Evolutionary conservation across 179 eudicot species (phyloP), one percentile per base, ranked within the genome.

Genomic region (Gypsophila paniculata): DNA sequence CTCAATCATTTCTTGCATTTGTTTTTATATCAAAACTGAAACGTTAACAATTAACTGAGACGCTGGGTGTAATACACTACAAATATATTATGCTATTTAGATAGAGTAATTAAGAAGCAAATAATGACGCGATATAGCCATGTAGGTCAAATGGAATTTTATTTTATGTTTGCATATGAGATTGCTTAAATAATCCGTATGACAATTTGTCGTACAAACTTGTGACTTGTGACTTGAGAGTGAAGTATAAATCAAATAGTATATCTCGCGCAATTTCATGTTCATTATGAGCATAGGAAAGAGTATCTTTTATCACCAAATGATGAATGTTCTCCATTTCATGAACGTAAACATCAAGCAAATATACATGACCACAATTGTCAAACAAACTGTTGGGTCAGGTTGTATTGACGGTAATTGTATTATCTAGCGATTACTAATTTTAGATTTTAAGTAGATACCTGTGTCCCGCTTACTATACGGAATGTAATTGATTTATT

Each of bases 291-390:
- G 18, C 55, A 21, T 61, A 39, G 32, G n/a, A 68, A 44, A 63
- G 51, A 61, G 68, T 29, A 12, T 66, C 44, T 32, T 68, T 60
- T 67, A 59, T 29, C 76, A 61, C 59, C 58, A 19, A 79, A 75
- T 79, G 71, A 76, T 79, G 82, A 79, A 75, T 79, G 79, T 79
- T 76, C 66, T 72, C 48, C 71, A 15, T 14, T 8, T 42, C 49
- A 42, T 65, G 23, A 65, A 65, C 68, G 49, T 65, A 44, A 65
- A 65, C 52, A 65, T 42, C 32, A 65, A 65, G 68, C 68, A 65
- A 65, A 65, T 29, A 29, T 29, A 29, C 1, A 29, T 65, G 17
- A 65, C 52, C 7, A 8, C 38, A 64, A 36, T n/a, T 65, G 68
- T 65, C 68, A 65, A 9, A 1, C 23, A 65, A 65, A 65, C 17